Evolutionary conservation across 768 basidiomycete species (phyloP).

Genomic region (Tricholoma saponaceum): DNA sequence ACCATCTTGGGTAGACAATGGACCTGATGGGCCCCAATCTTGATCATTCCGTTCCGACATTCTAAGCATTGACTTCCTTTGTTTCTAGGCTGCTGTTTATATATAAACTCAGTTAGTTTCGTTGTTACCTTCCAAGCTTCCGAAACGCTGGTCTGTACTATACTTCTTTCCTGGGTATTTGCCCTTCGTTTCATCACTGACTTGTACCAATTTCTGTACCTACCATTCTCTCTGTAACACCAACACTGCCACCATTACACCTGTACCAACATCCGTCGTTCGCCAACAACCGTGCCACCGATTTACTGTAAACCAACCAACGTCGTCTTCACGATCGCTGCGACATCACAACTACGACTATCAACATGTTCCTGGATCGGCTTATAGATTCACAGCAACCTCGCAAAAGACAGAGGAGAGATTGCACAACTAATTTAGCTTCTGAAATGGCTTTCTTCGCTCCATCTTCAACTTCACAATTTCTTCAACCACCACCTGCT

Average conservation of each 20-base stretch:
- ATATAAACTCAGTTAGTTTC: conserved; percentile 23
- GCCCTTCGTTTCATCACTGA: conserved; percentile 25
- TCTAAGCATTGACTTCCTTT: conserved; percentile 23
- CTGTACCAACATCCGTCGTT: neutral
- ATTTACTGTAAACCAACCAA: conserved; percentile 10
- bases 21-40: conserved; percentile 16
- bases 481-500: conserved; percentile 40
- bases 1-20: conserved; percentile 19
- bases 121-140: conserved; percentile 16
- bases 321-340: conserved; percentile 3
- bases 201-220: conserved; percentile 17
- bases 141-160: conserved; percentile 26
- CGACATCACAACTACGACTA: conserved; percentile 7
- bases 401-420: conserved; percentile 44
- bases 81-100: conserved; percentile 26
- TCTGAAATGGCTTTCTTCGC: conserved; percentile 54
- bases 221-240: conserved; percentile 14
- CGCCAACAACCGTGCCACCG: conserved; percentile 6
- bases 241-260: conserved; percentile 12
- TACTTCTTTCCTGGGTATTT: conserved; percentile 10
- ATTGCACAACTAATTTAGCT: conserved; percentile 22
- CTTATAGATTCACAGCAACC: conserved; percentile 36
- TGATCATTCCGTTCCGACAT: conserved; percentile 13
- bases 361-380: conserved; percentile 34
- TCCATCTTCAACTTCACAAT: conserved; percentile 32